A percentile compares a stretch with the other conserved stretches of the same genome.
phyloP scores from a whole-genome alignment of 2,329 filamentous ascomycete genomes.

The Sclerotinia minor region DNA sequence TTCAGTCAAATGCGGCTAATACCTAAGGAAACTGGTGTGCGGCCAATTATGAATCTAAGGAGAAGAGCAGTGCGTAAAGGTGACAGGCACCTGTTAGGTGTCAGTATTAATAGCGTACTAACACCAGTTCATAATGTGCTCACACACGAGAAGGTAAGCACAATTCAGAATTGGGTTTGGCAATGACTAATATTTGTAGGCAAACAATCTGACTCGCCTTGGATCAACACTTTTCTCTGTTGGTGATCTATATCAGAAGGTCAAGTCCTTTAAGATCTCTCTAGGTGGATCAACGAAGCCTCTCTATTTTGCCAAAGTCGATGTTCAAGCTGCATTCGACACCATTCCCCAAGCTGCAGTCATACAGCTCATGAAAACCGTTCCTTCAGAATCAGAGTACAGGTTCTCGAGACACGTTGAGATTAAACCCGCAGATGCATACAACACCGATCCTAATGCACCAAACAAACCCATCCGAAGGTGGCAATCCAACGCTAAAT shows the following conservation, averaged over 20 bases:
- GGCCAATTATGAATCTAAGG: conserved; percentile 85
- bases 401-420: conserved; percentile 73
- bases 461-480: conserved; percentile 36
- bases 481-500: conserved; percentile 39
- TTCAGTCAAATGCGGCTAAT: conserved; percentile 78
- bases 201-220: conserved; percentile 58
- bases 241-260: conserved; percentile 71
- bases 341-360: conserved; percentile 84
- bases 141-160: conserved; percentile 70
- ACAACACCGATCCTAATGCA: conserved; percentile 22
- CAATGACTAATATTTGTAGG: conserved; percentile 41
- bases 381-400: conserved; percentile 62
- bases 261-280: conserved; percentile 66
- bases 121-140: conserved; percentile 74
- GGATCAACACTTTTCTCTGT: conserved; percentile 81
- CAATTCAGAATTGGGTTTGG: not conserved
- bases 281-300: conserved; percentile 46
- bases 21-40: conserved; percentile 73
- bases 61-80: conserved; percentile 58
- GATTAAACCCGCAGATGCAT: conserved; percentile 52
- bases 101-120: conserved; percentile 70
- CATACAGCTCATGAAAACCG: conserved; percentile 62
- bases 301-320: conserved; percentile 88
- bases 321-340: conserved; percentile 91
- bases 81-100: conserved; percentile 56